phyloP scores from a whole-genome alignment of 495 filamentous ascomycete species.

The Acidiella bohemica region DNA sequence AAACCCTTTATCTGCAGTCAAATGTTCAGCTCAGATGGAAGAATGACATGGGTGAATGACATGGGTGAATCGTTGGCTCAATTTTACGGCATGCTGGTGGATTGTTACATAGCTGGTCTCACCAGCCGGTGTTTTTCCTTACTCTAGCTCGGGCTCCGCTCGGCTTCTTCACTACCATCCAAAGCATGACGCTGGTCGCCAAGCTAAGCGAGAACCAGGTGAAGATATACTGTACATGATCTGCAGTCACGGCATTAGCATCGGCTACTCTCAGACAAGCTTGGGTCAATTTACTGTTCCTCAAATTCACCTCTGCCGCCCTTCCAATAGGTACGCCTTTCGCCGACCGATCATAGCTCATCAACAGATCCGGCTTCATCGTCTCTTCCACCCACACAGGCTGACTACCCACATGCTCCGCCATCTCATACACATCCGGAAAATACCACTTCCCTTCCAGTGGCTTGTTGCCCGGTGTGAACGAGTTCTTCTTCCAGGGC shows the following conservation, averaged over 20 bases:
- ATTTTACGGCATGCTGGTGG: too few species aligned
- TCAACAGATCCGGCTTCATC: constrained; percentile 70
- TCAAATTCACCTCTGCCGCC: constrained; percentile 77
- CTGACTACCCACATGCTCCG: constrained; percentile 66
- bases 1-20: too few species aligned
- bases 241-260: too few species aligned
- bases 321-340: constrained; percentile 90
- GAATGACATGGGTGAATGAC: too few species aligned
- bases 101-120: too few species aligned
- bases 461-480: constrained; percentile 80
- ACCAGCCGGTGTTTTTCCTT: constrained; percentile 4
- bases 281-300: too few species aligned
- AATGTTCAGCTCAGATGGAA: too few species aligned
- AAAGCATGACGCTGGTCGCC: constrained; percentile 88
- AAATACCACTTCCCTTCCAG: constrained; percentile 82
- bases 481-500: constrained; percentile 95
- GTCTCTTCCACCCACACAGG: constrained; percentile 93
- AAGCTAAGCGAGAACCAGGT: constrained; percentile 88
- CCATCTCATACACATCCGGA: constrained; percentile 89
- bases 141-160: background rate
- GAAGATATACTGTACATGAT: constrained; percentile 84
- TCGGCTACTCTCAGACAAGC: too few species aligned
- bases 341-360: constrained; percentile 52
- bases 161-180: constrained; percentile 46
- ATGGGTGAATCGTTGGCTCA: too few species aligned